A percentile compares a stretch with the other conserved stretches of the same genome.
These are phyloP conservation scores for Yamadazyma songkhlaensis DNA, from an alignment of 1,139 yeast genomes.

Conservation along the genomic window DNA sequence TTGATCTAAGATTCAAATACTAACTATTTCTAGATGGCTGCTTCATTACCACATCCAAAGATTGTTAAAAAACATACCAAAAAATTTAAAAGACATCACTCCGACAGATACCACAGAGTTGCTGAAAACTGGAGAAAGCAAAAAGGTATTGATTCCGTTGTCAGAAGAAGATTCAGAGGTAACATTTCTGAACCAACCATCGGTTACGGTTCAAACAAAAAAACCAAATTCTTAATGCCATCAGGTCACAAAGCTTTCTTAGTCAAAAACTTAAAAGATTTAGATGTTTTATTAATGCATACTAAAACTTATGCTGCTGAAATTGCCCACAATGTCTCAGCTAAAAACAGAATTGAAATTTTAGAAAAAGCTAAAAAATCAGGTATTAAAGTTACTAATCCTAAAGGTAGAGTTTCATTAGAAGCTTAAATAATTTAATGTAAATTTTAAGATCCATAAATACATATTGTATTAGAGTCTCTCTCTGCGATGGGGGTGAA, in stretches of 20 bases:
- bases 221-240: constrained; percentile 93
- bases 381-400: constrained; percentile 99
- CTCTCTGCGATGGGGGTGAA: too few species aligned
- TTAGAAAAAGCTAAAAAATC: constrained; percentile 97
- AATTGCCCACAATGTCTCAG: constrained; percentile 97
- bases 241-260: constrained; percentile 98
- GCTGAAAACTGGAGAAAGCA: constrained; percentile 99
- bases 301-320: constrained; percentile 99
- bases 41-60: constrained; percentile 98
- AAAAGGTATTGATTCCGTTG: constrained; percentile 99
- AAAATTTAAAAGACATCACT: constrained; percentile 99
- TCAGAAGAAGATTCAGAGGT: constrained; percentile 99
- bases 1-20: constrained; percentile 6
- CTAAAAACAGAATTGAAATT: constrained; percentile 96
- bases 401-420: constrained; percentile 97
- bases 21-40: constrained; percentile 64
- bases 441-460: not conserved
- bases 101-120: constrained; percentile 99
- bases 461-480: too few species aligned
- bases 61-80: constrained; percentile 99
- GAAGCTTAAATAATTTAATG: constrained; percentile 65
- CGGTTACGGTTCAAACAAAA: constrained; percentile 99
- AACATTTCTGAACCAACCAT: constrained; percentile 98
- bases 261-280: constrained; percentile 89
- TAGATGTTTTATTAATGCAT: constrained; percentile 95